These are phyloP conservation scores for Erodium texanum DNA, from an alignment of 441 rosid species.

Conservation along the genomic window DNA sequence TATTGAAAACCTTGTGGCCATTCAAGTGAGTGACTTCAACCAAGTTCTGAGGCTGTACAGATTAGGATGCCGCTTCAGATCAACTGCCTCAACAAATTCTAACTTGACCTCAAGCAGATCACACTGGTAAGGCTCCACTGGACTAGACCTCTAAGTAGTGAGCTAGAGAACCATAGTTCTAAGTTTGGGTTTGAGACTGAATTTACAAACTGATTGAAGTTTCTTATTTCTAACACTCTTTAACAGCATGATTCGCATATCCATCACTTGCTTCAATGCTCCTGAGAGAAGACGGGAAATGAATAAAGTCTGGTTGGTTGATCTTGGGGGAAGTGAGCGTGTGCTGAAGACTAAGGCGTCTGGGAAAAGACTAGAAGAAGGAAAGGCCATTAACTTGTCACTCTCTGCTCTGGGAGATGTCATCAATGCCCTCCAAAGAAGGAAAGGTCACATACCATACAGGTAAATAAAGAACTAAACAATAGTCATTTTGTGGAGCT, in stretches of 20 bases:
- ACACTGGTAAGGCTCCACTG: conserved; percentile 47
- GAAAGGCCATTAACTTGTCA: conserved; percentile 80
- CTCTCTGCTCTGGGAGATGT: conserved; percentile 83
- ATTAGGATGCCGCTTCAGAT: conserved; percentile 66
- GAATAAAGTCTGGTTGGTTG: conserved; percentile 70
- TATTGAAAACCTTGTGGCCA: conserved; percentile 56
- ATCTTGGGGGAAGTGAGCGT: conserved; percentile 84
- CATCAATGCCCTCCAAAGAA: conserved; percentile 61
- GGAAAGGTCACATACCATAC: conserved; percentile 60
- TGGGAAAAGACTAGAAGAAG: conserved; percentile 85
- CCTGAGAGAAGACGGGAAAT: conserved; percentile 53
- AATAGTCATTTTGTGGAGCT: background rate
- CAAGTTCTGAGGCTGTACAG: conserved; percentile 64
- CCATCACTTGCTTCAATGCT: conserved; percentile 45
- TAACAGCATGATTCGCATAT: conserved; percentile 62
- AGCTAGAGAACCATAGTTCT: background rate
- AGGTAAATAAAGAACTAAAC: conserved; percentile 29
- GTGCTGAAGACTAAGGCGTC: conserved; percentile 71
- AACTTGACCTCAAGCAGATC: conserved; percentile 71
- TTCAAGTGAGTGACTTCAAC: conserved; percentile 52
- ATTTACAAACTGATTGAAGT: background rate
- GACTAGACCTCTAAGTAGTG: background rate
- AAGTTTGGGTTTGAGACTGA: background rate
- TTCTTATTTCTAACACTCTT: conserved; percentile 1
- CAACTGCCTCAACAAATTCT: conserved; percentile 73